These are phyloP conservation scores for Solanum pinnatisectum DNA, from an alignment of 257 asterid genomes.

Conservation along the genomic window DNA sequence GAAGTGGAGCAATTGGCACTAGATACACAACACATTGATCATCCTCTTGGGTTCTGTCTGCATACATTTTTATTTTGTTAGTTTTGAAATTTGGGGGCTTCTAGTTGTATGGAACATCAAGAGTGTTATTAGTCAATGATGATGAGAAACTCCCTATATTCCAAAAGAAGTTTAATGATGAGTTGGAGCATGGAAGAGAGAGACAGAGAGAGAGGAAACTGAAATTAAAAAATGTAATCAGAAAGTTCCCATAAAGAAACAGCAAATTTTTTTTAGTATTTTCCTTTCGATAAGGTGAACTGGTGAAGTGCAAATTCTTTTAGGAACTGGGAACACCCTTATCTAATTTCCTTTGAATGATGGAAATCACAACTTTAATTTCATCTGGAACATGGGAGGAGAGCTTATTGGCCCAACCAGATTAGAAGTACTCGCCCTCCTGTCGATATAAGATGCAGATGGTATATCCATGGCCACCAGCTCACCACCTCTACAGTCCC, in stretches of 20 bases:
- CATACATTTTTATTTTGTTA: background rate
- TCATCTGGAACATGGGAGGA: background rate
- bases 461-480: background rate
- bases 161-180: background rate
- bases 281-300: background rate
- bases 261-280: background rate
- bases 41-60: background rate
- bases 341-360: background rate
- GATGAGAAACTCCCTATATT: background rate
- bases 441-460: background rate
- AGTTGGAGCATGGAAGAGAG: background rate
- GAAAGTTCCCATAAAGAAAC: background rate
- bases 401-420: background rate
- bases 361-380: background rate
- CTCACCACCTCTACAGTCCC: background rate
- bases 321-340: background rate
- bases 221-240: background rate
- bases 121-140: background rate
- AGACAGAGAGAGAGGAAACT: background rate
- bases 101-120: background rate
- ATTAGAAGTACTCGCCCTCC: background rate
- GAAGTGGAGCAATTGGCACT: background rate
- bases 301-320: background rate
- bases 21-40: background rate
- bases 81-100: background rate